Evolutionary conservation across 176 grass and related monocot species (phyloP).

Genomic region (Paspalum vaginatum): DNA sequence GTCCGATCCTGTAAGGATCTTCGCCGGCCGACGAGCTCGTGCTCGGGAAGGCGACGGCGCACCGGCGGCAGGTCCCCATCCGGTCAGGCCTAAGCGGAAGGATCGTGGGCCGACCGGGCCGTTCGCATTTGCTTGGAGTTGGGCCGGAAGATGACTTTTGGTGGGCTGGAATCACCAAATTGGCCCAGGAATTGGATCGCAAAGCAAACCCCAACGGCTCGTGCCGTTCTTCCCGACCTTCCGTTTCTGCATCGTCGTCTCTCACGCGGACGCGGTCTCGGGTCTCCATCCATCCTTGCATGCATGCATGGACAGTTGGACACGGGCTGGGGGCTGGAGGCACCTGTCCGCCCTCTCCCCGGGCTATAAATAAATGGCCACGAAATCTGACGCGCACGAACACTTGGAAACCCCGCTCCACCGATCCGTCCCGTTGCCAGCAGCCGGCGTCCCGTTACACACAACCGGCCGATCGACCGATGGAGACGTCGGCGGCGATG

Average conservation of each 20-base stretch:
- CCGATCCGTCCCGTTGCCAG: neutral
- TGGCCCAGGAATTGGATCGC: neutral
- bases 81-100: no score
- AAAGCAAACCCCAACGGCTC: neutral
- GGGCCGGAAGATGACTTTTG: neutral
- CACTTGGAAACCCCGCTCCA: neutral
- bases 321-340: neutral
- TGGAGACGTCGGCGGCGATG: constrained; percentile 43
- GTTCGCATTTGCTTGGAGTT: neutral
- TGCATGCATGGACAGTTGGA: neutral
- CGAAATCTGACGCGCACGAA: neutral
- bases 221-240: neutral
- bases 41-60: no score
- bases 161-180: neutral
- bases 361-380: constrained; percentile 23
- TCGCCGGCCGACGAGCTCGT: no score
- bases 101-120: neutral
- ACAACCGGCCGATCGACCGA: neutral
- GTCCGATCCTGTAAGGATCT: no score
- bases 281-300: neutral
- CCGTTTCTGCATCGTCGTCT: neutral
- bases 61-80: no score
- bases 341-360: neutral
- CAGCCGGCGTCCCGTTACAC: no score
- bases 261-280: no score